Evolutionary conservation across 805 yeast species (phyloP).

Genomic region (Hanseniaspora nectarophila): DNA sequence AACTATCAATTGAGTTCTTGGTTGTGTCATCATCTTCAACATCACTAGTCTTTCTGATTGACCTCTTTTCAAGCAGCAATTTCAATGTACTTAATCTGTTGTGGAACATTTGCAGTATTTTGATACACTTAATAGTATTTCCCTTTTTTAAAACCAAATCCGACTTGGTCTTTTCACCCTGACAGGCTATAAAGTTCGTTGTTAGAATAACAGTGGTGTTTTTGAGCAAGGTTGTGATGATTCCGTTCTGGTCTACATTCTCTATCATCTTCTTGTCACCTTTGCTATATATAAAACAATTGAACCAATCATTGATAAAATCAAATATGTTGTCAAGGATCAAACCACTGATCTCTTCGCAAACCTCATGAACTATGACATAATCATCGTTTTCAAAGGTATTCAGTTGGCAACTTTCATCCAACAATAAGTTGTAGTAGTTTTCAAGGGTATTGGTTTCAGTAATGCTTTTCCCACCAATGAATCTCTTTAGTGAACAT

Average conservation of each 20-base stretch:
- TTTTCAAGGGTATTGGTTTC: neutral
- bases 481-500: constrained; percentile 2
- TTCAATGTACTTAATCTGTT: neutral
- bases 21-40: neutral
- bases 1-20: neutral
- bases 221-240: neutral
- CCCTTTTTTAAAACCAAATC: constrained; percentile 3
- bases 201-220: neutral
- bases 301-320: constrained; percentile 7
- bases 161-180: neutral
- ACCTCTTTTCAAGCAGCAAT: neutral
- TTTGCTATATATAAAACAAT: neutral
- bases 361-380: neutral
- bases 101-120: constrained; percentile 5
- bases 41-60: neutral
- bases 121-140: constrained; percentile 5
- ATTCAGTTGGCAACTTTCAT: neutral
- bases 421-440: neutral
- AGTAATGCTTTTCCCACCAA: neutral
- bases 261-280: neutral
- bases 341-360: neutral
- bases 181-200: constrained; percentile 6
- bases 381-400: constrained; percentile 1
- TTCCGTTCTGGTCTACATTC: constrained; percentile 1
- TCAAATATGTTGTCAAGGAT: constrained; percentile 1